Base-by-base conservation (phyloP, 106 monocot species). In the Dactylorhiza incarnata region DNA sequence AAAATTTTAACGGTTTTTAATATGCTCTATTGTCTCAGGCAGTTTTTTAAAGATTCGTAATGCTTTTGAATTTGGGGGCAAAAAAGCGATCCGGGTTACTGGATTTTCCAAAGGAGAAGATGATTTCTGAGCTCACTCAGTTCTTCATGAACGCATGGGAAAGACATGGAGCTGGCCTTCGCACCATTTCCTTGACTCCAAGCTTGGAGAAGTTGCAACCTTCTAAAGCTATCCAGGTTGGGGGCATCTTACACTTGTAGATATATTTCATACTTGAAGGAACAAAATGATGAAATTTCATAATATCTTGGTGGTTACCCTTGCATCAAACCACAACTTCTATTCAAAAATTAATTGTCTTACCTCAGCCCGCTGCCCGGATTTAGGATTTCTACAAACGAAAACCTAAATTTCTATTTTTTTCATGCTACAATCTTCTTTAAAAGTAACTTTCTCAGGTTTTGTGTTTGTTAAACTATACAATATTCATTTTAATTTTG, bases 111-210 rank as follows among this genome's bases (percentile, higher is more conserved):
- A 86, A 86, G 37, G 88, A 88, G 6, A 51, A 82, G 29, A 9
- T 94, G 44, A 75, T 85, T 65, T 53, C 75, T 22, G 88, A 94
- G 80, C 77, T 94, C 48, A 86, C 86, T 77, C 82, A 88, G 12
- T 94, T 94, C 75, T 94, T 94, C 70, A 83, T 73, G 75, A 88
- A 88, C 75, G 88, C 94, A 61, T 94, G 88, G 94, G 71, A 82
- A 78, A 86, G 88, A 78, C 90, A 90, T 68, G 84, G 90, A 1
- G 82, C 49, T 83, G 88, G 83, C 47, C 44, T 75, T 50, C 86
- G 88, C 12, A 86, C 88, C 76, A 88, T 88, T 90, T 82, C 82
- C 44, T 79, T 85, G 68, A 68, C 23, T 26, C 76, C 73, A 78
- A 44, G 24, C 54, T 46, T 81, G 29, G 10, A 19, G 48, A 53